These are phyloP conservation scores for Cafeteria roenbergensis DNA, from an alignment of 108 stramenopile species.

Conservation along the genomic window DNA sequence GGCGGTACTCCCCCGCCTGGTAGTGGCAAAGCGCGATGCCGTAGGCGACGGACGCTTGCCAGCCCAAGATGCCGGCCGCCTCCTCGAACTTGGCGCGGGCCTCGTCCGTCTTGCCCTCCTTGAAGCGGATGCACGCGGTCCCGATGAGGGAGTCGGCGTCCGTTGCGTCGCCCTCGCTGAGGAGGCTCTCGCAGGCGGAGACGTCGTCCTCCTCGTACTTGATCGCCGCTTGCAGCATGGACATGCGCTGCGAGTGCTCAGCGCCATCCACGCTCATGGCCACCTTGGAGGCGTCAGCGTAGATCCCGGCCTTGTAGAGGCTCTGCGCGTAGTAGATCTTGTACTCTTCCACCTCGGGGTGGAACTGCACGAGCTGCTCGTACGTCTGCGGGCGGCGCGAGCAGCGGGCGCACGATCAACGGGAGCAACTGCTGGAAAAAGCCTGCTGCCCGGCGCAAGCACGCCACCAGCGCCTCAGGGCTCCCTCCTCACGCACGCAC, in stretches of 20 bases:
- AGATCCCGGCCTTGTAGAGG: constrained; percentile 54
- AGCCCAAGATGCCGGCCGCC: constrained; percentile 55
- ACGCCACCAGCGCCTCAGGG: no score
- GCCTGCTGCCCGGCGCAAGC: no score
- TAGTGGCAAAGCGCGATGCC: constrained; percentile 69
- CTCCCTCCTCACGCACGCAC: no score
- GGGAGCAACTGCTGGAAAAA: no score
- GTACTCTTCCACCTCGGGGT: constrained; percentile 60
- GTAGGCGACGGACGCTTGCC: constrained; percentile 59
- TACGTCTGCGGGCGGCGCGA: no score
- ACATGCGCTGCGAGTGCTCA: constrained; percentile 48
- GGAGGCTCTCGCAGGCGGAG: constrained; percentile 36
- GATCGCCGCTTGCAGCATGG: constrained; percentile 50
- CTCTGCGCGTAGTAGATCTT: constrained; percentile 62
- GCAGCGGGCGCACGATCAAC: no score
- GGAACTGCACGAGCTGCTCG: constrained; percentile 55
- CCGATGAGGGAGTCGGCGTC: constrained; percentile 57
- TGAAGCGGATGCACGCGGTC: constrained; percentile 55
- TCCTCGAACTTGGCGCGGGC: constrained; percentile 54
- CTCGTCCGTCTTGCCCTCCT: constrained; percentile 50
- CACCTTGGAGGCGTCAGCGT: constrained; percentile 40
- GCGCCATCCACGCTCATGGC: constrained; percentile 28
- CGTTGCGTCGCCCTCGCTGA: constrained; percentile 55
- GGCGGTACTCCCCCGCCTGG: constrained; percentile 33
- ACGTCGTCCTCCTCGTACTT: constrained; percentile 64